Evolutionary conservation across 2,329 filamentous ascomycete species (phyloP).

Genomic region (Xylaria sp.): DNA sequence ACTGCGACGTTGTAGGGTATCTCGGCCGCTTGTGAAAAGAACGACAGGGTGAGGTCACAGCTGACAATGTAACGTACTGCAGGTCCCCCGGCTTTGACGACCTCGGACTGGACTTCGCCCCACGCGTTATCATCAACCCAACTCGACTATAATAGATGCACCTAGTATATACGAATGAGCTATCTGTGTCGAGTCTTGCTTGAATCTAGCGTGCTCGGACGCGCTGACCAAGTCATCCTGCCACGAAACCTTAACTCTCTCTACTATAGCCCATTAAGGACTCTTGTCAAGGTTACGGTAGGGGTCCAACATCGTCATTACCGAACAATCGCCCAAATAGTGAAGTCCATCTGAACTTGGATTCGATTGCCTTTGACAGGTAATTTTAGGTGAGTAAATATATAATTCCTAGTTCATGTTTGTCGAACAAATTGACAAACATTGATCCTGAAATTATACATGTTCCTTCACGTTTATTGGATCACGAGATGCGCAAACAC

Average conservation of each 20-base stretch:
- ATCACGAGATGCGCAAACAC: slow-evolving; percentile 12
- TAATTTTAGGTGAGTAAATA: slow-evolving; percentile 26
- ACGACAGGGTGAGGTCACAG: slow-evolving; percentile 31
- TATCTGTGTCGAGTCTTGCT: slow-evolving; percentile 22
- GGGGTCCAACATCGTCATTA: neutral
- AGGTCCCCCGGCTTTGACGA: slow-evolving; percentile 33
- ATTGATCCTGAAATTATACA: neutral
- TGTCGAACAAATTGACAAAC: neutral
- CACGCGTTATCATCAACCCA: slow-evolving; percentile 23
- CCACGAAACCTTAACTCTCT: slow-evolving; percentile 8
- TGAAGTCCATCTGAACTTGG: slow-evolving; percentile 22
- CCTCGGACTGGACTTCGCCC: slow-evolving; percentile 26
- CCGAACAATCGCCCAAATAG: slow-evolving; percentile 18
- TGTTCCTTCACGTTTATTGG: neutral
- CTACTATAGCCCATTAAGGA: slow-evolving; percentile 17
- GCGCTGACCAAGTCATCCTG: slow-evolving; percentile 12
- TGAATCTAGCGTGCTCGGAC: slow-evolving; percentile 24
- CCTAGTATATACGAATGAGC: slow-evolving; percentile 18
- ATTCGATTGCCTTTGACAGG: neutral
- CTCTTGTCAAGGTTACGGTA: slow-evolving; percentile 11
- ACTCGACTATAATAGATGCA: slow-evolving; percentile 31
- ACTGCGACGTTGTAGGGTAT: slow-evolving; percentile 25
- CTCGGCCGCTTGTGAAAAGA: slow-evolving; percentile 18
- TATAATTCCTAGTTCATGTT: neutral
- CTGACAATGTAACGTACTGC: slow-evolving; percentile 41